phyloP scores from a whole-genome alignment of 257 asterid species.

The Jacaranda mimosifolia region DNA sequence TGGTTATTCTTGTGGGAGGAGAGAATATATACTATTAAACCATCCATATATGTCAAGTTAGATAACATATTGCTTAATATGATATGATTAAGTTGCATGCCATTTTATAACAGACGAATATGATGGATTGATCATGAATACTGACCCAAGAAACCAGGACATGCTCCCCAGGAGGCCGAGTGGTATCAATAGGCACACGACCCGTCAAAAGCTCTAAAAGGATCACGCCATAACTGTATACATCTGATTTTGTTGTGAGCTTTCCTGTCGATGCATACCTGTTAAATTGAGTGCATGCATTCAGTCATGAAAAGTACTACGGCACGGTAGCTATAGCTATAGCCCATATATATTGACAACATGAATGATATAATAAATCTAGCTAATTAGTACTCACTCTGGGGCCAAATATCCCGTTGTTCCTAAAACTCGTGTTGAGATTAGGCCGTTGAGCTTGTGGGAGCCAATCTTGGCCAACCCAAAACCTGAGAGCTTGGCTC shows the following conservation, averaged over 20 bases:
- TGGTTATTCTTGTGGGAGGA: no score
- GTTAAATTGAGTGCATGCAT: background rate
- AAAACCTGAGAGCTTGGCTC: constrained; percentile 80
- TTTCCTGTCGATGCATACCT: constrained; percentile 90
- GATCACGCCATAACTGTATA: constrained; percentile 83
- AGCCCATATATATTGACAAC: background rate
- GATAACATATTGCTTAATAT: no score
- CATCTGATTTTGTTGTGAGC: constrained; percentile 87
- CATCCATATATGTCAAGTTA: no score
- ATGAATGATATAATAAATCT: background rate
- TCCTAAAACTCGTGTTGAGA: constrained; percentile 82
- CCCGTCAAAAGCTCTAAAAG: constrained; percentile 83
- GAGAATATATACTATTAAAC: no score
- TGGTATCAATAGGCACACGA: constrained; percentile 73
- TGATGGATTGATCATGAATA: background rate
- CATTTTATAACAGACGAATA: no score
- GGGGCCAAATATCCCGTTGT: constrained; percentile 91
- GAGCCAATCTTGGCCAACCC: constrained; percentile 82
- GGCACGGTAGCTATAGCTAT: no score
- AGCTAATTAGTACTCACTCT: constrained; percentile 56
- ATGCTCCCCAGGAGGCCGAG: constrained; percentile 75
- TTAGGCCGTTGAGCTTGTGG: constrained; percentile 72
- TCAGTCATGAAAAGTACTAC: no score
- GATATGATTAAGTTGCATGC: no score
- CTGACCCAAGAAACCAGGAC: constrained; percentile 82